These are phyloP conservation scores for Dryas octopetala DNA, from an alignment of 306 rosid species.

Conservation along the genomic window DNA sequence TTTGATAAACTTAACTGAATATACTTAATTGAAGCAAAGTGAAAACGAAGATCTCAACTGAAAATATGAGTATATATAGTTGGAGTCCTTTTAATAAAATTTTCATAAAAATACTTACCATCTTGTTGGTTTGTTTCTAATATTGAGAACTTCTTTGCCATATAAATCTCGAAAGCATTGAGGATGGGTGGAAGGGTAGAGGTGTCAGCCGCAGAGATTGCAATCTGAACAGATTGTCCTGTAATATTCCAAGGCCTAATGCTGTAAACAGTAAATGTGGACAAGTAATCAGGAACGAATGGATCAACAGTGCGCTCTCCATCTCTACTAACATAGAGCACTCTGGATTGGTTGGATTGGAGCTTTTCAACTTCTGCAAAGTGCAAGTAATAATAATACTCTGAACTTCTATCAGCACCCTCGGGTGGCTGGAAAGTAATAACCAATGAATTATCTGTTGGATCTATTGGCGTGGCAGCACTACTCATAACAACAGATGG, in stretches of 20 bases:
- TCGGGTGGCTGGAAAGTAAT: neutral
- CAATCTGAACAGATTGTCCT: neutral
- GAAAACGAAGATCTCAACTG: no score
- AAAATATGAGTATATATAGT: no score
- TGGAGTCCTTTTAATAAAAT: no score
- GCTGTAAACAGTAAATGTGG: constrained; percentile 22
- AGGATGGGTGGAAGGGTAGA: constrained; percentile 49
- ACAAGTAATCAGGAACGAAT: constrained; percentile 32
- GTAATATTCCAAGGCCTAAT: neutral
- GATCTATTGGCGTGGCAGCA: constrained; percentile 15
- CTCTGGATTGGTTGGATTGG: constrained; percentile 28
- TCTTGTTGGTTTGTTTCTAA: constrained; percentile 20
- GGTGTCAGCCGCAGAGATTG: neutral
- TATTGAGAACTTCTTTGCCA: neutral
- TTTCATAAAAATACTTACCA: neutral
- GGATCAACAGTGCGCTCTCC: constrained; percentile 5
- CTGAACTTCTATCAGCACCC: neutral
- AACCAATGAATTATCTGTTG: neutral
- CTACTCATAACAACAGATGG: constrained; percentile 32
- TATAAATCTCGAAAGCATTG: constrained; percentile 46
- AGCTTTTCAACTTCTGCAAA: constrained; percentile 43
- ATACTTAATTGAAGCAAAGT: no score
- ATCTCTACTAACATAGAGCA: constrained; percentile 27
- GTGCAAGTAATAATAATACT: constrained; percentile 35
- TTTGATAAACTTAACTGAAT: no score